A percentile compares a stretch with the other conserved stretches of the same genome.
These are phyloP conservation scores for Lachnellula hyalina DNA, from an alignment of 2,329 filamentous ascomycete genomes.

Conservation along the genomic window DNA sequence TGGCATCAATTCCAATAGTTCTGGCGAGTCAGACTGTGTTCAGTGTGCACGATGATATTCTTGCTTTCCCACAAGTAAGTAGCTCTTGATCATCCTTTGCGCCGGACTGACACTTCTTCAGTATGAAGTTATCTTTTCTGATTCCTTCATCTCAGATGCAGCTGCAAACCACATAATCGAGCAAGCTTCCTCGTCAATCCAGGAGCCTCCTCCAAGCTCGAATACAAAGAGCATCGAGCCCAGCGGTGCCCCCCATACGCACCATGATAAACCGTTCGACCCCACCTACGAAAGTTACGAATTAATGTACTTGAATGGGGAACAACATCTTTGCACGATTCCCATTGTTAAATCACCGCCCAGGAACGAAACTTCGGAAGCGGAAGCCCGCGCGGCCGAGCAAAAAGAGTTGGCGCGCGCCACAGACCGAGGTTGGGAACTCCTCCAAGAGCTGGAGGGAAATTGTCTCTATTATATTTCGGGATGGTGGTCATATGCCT, in stretches of 20 bases:
- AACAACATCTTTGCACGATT: constrained; percentile 61
- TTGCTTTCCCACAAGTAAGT: constrained; percentile 64
- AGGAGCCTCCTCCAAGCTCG: constrained; percentile 16
- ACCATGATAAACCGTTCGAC: constrained; percentile 15
- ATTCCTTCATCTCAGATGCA: constrained; percentile 53
- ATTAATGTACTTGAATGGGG: constrained; percentile 51
- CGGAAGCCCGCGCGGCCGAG: constrained; percentile 50
- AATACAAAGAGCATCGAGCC: constrained; percentile 24
- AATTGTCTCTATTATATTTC: constrained; percentile 66
- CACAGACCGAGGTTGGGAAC: constrained; percentile 61
- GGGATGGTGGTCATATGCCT: constrained; percentile 73
- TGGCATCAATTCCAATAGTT: constrained; percentile 31
- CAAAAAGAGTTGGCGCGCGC: constrained; percentile 63
- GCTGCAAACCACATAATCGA: constrained; percentile 47
- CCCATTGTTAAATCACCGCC: constrained; percentile 47
- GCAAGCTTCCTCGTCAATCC: constrained; percentile 22
- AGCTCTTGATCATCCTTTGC: not conserved
- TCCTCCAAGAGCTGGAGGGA: constrained; percentile 62
- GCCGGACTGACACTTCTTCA: constrained; percentile 32
- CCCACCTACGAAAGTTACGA: constrained; percentile 43
- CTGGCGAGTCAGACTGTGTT: constrained; percentile 54
- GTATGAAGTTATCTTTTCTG: constrained; percentile 60
- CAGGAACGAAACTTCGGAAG: constrained; percentile 44
- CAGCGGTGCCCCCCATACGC: constrained; percentile 7
- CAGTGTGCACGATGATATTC: constrained; percentile 66